Conservation (phyloP, 352 stramenopile genomes). For the Phytophthora pseudosyringae region DNA sequence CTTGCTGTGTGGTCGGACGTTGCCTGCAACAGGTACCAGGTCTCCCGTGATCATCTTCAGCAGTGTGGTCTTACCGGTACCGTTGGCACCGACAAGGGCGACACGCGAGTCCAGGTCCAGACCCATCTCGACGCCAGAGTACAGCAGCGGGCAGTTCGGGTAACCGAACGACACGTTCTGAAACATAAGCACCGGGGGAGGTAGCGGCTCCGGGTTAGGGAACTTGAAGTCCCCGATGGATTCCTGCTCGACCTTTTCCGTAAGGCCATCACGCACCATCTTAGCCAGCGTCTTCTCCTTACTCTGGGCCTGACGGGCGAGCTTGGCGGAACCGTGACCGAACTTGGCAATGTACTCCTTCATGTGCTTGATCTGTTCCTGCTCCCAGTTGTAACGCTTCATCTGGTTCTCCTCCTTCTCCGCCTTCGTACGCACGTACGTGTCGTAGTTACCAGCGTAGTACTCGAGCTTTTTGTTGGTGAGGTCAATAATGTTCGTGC, state of each 20-base stretch:
- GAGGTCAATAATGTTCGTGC: conserved; percentile 98
- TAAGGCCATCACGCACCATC: conserved; percentile 97
- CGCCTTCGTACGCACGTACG: conserved; percentile 95
- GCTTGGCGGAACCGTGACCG: conserved; percentile 97
- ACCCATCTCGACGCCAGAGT: conserved; percentile 95
- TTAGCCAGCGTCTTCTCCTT: conserved; percentile 99
- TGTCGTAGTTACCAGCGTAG: conserved; percentile 99
- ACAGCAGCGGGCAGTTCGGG: conserved; percentile 91
- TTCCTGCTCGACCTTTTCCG: conserved; percentile 94
- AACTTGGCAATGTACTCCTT: conserved; percentile 99
- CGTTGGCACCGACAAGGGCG: conserved; percentile 97
- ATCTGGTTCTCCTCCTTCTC: conserved; percentile 99
- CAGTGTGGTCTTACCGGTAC: conserved; percentile 97
- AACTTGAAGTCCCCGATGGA: conserved; percentile 95
- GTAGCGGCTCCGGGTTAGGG: conserved; percentile 94
- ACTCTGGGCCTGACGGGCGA: conserved; percentile 97
- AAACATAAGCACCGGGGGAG: conserved; percentile 97
- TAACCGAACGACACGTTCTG: conserved; percentile 98
- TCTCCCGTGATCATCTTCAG: conserved; percentile 98
- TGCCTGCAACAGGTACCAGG: conserved; percentile 92
- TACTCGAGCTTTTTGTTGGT: conserved; percentile 96
- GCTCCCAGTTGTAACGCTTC: conserved; percentile 98
- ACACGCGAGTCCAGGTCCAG: conserved; percentile 98
- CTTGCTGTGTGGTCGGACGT: conserved; percentile 96
- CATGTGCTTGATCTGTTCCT: conserved; percentile 98